phyloP scores from a whole-genome alignment of 2,329 filamentous ascomycete species.

The Gaeumannomyces tritici region DNA sequence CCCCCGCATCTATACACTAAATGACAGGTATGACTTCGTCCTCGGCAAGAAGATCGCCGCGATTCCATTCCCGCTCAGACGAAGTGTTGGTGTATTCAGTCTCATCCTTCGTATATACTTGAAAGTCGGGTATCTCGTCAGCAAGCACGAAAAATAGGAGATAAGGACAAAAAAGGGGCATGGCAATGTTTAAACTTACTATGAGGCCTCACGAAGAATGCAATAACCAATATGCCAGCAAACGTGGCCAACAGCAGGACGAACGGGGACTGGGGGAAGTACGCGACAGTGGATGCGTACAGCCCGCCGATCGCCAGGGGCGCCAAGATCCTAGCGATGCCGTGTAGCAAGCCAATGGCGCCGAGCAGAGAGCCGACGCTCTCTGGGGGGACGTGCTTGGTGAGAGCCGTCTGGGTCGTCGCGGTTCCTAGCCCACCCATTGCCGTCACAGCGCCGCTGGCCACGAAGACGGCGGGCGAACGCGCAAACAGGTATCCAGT shows the following conservation, averaged over 20 bases:
- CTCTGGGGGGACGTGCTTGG: conserved; percentile 81
- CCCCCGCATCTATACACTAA: background rate
- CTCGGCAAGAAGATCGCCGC: conserved; percentile 8
- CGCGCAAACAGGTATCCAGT: conserved; percentile 63
- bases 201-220: conserved; percentile 63
- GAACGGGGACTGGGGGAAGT: conserved; percentile 75
- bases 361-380: conserved; percentile 81
- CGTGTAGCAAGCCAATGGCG: conserved; percentile 77
- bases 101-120: conserved; percentile 2
- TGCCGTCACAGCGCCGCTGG: conserved; percentile 63
- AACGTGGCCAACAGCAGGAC: conserved; percentile 63
- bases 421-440: conserved; percentile 80
- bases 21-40: conserved; percentile 11
- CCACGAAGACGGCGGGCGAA: conserved; percentile 53
- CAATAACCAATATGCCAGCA: conserved; percentile 52
- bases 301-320: conserved; percentile 80
- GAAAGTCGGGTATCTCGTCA: background rate
- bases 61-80: background rate
- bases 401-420: conserved; percentile 73
- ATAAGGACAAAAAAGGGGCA: background rate
- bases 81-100: background rate
- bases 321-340: conserved; percentile 66
- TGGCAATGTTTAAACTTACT: conserved; percentile 41
- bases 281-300: conserved; percentile 71
- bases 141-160: background rate